These are phyloP conservation scores for Lactarius hatsudake DNA, from an alignment of 768 basidiomycete genomes.

Conservation along the genomic window DNA sequence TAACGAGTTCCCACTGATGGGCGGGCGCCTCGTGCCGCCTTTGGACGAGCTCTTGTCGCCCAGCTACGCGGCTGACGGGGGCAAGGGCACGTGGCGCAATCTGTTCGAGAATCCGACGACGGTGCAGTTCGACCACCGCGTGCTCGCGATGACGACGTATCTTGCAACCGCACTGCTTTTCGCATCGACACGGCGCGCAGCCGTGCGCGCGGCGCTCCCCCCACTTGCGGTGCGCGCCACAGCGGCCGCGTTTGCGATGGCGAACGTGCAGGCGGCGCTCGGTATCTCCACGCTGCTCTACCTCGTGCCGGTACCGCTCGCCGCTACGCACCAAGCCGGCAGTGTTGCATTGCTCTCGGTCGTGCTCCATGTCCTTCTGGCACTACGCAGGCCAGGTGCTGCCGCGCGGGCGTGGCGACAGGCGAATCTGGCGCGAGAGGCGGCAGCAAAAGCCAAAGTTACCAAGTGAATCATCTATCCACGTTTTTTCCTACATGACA, in stretches of 20 bases:
- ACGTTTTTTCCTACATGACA: too few species aligned
- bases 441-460: not conserved
- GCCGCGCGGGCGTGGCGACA: constrained; percentile 66
- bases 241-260: constrained; percentile 69
- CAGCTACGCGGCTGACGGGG: constrained; percentile 56
- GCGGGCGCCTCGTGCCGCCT: too few species aligned
- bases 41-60: constrained; percentile 55
- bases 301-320: constrained; percentile 88
- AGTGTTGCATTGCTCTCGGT: constrained; percentile 85
- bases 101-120: constrained; percentile 97
- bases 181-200: constrained; percentile 51
- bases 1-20: constrained; percentile 35
- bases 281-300: constrained; percentile 84
- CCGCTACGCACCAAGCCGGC: constrained; percentile 94
- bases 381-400: constrained; percentile 64
- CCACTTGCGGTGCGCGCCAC: constrained; percentile 53
- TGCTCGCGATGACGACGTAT: constrained; percentile 91
- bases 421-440: constrained; percentile 29
- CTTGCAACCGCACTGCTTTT: constrained; percentile 62
- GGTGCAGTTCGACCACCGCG: constrained; percentile 94
- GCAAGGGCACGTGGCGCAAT: constrained; percentile 85
- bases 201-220: constrained; percentile 51
- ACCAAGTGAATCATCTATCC: not conserved
- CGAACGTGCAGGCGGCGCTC: constrained; percentile 76
- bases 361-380: constrained; percentile 71